Evolutionary conservation across 176 grass and related monocot species (phyloP), one percentile per base, ranked within the genome.

Genomic region (Alloteropsis semialata): DNA sequence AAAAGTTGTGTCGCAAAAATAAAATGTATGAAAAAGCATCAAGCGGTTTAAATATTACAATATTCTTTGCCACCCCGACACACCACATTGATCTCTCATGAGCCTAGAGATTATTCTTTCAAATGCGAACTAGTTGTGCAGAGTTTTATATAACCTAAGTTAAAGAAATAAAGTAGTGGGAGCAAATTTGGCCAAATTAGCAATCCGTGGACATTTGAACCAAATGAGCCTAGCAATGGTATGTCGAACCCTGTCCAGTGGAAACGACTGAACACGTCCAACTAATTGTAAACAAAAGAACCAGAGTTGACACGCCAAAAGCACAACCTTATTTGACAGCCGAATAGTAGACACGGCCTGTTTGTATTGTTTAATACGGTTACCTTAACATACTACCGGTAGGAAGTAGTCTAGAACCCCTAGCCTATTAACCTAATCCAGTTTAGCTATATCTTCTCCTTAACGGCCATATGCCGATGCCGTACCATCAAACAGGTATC

Each of bases 261-360:
- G 44, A 83, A 88, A 22, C 39, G 56, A 65, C 68, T 10, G 36
- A 22, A 50, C 65, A 2, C 8, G 10, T 33, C 17, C 86, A 83
- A 51, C 74, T 29, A 69, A 8, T 10, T n/a, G 7, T 5, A 41
- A 60, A 67, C 27, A 38, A 17, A 48, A 7, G 44, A 32, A 30
- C 7, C 24, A 12, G 5, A 43, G 45, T 18, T 30, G 67, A 4
- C 79, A 87, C 58, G 53, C 53, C 44, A 18, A 82, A 55, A 38
- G 44, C 57, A 73, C 67, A 66, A 61, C 84, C 43, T 36, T 48
- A 69, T 84, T 68, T 43, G 61, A 46, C 62, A 77, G 22, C 2
- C 14, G 5, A 10, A 14, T 58, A 25, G 36, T 3, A 46, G 53
- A 34, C 37, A 10, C 24, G 30, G 27, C 3, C 17, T 36, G 22